Percentiles rank a stretch among this genome's conserved stretches.
These are phyloP conservation scores for Pseudopyricularia javanii DNA, from an alignment of 2,329 filamentous ascomycete species.

Conservation along the genomic window DNA sequence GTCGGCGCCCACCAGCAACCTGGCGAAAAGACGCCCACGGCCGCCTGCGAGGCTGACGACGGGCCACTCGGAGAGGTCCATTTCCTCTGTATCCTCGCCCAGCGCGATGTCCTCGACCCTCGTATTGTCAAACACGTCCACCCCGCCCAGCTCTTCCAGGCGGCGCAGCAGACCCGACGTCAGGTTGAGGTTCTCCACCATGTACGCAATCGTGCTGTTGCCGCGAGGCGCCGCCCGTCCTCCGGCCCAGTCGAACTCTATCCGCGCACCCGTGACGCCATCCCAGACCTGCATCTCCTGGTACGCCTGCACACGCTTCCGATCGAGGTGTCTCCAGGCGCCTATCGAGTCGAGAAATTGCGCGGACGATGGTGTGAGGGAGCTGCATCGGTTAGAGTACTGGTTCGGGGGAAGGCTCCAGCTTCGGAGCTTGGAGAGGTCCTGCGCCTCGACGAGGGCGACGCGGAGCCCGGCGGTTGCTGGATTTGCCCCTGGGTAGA, in stretches of 20 bases:
- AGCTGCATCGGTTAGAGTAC: conserved; percentile 93
- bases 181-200: conserved; percentile 90
- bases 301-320: conserved; percentile 69
- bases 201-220: conserved; percentile 65
- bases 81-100: conserved; percentile 53
- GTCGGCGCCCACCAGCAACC: conserved; percentile 84
- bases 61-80: conserved; percentile 81
- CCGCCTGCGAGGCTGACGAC: conserved; percentile 62
- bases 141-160: conserved; percentile 54
- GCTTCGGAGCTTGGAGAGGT: conserved; percentile 55
- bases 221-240: conserved; percentile 20
- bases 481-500: conserved; percentile 55
- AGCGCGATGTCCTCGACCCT: conserved; percentile 70
- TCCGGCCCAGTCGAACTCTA: conserved; percentile 70
- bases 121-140: conserved; percentile 63
- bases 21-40: conserved; percentile 58
- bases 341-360: conserved; percentile 72
- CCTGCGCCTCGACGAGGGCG: conserved; percentile 82
- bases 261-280: conserved; percentile 72
- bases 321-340: conserved; percentile 68
- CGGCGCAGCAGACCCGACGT: conserved; percentile 64
- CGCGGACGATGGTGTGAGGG: conserved; percentile 80
- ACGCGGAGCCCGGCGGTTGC: conserved; percentile 66
- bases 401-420: conserved; percentile 55
- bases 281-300: conserved; percentile 99